Evolutionary conservation across 768 basidiomycete genomes (phyloP), one percentile per base, ranked within the genome.

Genomic region (Pleurotus sapidus): DNA sequence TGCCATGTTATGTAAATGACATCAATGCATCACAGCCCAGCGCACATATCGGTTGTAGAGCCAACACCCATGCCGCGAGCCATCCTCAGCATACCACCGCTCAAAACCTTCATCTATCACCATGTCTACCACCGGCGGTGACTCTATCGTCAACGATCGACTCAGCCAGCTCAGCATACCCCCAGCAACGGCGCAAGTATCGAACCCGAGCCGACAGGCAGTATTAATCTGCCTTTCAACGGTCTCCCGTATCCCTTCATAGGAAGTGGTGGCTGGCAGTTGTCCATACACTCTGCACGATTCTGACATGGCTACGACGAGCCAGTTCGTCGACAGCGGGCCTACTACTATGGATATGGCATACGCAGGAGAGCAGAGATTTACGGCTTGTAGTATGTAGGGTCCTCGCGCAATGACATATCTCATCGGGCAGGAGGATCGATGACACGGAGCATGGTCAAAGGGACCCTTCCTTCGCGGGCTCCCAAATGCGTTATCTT

Each of bases 391-490:
- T 45, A 45, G 43, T n/a, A 23, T 45, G 17, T 34, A 34, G 30
- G 30, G 30, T 34, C 30, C 30, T 25, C 14, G 49, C 30, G 15
- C 23, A 34, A 50, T 50, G 49, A 50, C 49, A 50, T 50, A 50
- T 27, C 15, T 24, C 49, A 50, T 50, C 49, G 49, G 49, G 49
- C 49, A 50, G 30, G 27, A 25, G 25, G 49, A 50, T 50, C 49
- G 49, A 27, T 50, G 49, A 50, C 49, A 50, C 25, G 49, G 49
- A 50, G 49, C 49, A 50, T 50, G 49, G 49, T 50, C 24, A 15
- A 20, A 50, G 49, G 46, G 49, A 50, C 49, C 49, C 49, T 50
- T 50, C n/a, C 23, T 12, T 50, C 27, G 24, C 49, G 49, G 49
- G 30, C 25, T 50, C 17, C 49, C 37, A 50, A 50, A 30, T 30